These are phyloP conservation scores for Nicotiana rustica DNA, from an alignment of 305 asterid species.

Conservation along the genomic window DNA sequence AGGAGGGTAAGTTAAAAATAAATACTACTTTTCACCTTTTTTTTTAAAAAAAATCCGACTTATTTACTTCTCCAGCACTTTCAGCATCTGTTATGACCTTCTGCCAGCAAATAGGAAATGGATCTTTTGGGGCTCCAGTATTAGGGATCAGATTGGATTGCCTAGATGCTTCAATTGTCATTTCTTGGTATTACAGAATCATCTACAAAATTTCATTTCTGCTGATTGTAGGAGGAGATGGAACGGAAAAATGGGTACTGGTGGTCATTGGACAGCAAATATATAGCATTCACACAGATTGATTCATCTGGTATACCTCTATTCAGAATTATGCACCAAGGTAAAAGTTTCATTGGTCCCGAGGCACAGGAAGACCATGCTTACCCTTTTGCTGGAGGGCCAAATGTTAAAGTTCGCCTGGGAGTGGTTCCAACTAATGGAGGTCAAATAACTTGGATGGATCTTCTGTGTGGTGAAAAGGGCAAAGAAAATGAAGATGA, in stretches of 20 bases:
- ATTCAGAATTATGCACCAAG: slow-evolving; percentile 96
- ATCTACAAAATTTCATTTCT: slow-evolving; percentile 7
- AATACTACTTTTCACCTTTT: background rate
- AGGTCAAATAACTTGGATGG: slow-evolving; percentile 85
- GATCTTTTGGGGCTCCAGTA: background rate
- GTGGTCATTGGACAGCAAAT: slow-evolving; percentile 96
- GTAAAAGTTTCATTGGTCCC: slow-evolving; percentile 68
- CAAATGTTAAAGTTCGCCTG: slow-evolving; percentile 79
- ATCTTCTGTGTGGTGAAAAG: slow-evolving; percentile 75
- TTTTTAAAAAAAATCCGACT: background rate
- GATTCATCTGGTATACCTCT: slow-evolving; percentile 81
- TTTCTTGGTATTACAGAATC: background rate
- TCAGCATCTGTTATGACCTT: background rate
- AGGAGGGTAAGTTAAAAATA: background rate
- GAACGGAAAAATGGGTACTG: slow-evolving; percentile 91
- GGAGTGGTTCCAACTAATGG: slow-evolving; percentile 77
- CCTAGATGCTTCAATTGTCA: background rate
- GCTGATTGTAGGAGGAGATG: slow-evolving; percentile 86
- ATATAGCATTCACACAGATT: slow-evolving; percentile 81
- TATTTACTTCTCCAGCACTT: background rate
- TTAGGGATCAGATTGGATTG: background rate
- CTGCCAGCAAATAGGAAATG: background rate
- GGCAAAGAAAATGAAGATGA: slow-evolving; percentile 56
- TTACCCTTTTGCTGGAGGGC: slow-evolving; percentile 87
- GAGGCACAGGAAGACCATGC: slow-evolving; percentile 96